phyloP scores from a whole-genome alignment of 306 rosid species.

The Prunus mume region DNA sequence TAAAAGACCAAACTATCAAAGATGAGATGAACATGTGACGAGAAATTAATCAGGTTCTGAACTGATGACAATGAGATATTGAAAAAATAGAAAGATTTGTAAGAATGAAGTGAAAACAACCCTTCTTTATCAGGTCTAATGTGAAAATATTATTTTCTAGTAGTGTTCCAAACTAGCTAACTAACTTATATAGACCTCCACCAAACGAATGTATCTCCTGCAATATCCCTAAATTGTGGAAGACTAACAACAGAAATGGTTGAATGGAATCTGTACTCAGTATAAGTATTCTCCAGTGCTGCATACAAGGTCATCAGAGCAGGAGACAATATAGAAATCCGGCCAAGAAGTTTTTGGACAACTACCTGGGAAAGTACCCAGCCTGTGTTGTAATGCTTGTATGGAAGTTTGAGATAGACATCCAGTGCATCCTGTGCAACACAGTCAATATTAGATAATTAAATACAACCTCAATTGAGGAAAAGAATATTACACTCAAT shows the following conservation, averaged over 20 bases:
- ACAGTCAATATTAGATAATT: slow-evolving; percentile 18
- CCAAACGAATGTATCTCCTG: neutral
- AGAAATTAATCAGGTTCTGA: neutral
- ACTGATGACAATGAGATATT: neutral
- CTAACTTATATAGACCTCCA: neutral
- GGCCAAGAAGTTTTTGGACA: slow-evolving; percentile 9
- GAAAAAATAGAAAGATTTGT: neutral
- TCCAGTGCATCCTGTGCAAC: slow-evolving; percentile 85
- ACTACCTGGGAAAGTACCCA: slow-evolving; percentile 98
- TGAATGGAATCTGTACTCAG: neutral
- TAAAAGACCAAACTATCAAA: neutral
- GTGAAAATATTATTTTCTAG: neutral
- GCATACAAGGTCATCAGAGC: neutral
- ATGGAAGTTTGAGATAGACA: slow-evolving; percentile 76
- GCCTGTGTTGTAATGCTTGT: slow-evolving; percentile 89
- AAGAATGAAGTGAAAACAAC: neutral
- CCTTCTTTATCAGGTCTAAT: neutral
- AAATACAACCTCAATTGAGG: slow-evolving; percentile 20
- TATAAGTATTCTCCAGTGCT: neutral
- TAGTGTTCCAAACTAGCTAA: neutral
- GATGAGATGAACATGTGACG: neutral
- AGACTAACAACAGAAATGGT: neutral
- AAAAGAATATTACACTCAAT: slow-evolving; percentile 23
- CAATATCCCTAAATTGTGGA: slow-evolving; percentile 1
- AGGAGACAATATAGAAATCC: neutral